These are phyloP conservation scores for Xylaria sp. DNA, from an alignment of 2,329 filamentous ascomycete genomes.

Conservation along the genomic window DNA sequence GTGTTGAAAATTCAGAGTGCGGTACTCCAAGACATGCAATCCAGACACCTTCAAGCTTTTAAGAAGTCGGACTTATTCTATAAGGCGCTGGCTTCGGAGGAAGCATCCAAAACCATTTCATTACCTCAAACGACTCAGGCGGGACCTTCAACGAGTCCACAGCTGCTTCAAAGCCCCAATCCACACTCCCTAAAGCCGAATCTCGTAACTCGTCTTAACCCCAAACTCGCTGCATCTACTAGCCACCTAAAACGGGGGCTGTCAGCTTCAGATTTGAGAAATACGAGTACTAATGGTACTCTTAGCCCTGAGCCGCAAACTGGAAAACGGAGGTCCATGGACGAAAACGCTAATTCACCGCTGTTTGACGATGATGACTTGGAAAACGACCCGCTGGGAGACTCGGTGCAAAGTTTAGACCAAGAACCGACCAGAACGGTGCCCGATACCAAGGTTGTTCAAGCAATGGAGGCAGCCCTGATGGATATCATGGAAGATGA, in stretches of 20 bases:
- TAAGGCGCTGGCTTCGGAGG: constrained; percentile 92
- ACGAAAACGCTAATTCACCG: constrained; percentile 65
- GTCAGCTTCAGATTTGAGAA: constrained; percentile 61
- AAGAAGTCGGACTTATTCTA: constrained; percentile 94
- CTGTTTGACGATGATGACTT: constrained; percentile 86
- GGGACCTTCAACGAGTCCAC: constrained; percentile 44
- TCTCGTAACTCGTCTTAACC: constrained; percentile 55
- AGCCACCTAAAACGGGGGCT: constrained; percentile 53
- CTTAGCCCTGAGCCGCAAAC: constrained; percentile 54
- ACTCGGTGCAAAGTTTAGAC: constrained; percentile 83
- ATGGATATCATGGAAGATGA: constrained; percentile 91
- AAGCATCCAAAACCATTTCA: constrained; percentile 62
- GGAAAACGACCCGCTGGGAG: constrained; percentile 74
- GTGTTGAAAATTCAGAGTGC: constrained; percentile 84
- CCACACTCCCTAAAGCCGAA: constrained; percentile 58
- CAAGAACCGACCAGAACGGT: constrained; percentile 70
- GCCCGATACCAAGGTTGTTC: constrained; percentile 82
- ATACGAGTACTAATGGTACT: constrained; percentile 52
- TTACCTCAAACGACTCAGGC: constrained; percentile 38
- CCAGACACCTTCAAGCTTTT: constrained; percentile 82
- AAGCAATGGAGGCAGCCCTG: constrained; percentile 91
- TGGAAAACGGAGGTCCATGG: constrained; percentile 72
- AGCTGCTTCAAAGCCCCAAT: constrained; percentile 49
- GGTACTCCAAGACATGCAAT: constrained; percentile 85
- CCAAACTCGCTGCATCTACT: constrained; percentile 50